Evolutionary conservation across 2,329 filamentous ascomycete genomes (phyloP).

Genomic region (Paecilomyces niveus): DNA sequence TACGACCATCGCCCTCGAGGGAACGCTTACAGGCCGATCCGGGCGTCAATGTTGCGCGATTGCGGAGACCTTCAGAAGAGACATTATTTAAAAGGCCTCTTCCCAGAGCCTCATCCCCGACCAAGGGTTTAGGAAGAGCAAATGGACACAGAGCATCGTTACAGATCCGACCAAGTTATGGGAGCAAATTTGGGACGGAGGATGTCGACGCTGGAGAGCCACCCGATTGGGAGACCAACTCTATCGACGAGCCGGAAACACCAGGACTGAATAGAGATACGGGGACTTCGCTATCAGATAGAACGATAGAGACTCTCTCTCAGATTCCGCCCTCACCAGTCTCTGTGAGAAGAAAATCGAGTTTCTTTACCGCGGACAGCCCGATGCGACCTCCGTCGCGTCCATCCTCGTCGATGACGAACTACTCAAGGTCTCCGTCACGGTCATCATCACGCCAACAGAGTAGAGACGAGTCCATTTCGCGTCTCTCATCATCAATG

Average conservation of each 20-base stretch:
- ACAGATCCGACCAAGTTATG: conserved; percentile 13
- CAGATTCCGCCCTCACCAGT: conserved; percentile 72
- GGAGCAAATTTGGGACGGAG: conserved; percentile 9
- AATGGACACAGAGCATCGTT: conserved; percentile 15
- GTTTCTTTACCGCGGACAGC: conserved; percentile 63
- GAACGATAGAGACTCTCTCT: conserved; percentile 78
- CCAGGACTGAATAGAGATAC: conserved; percentile 15
- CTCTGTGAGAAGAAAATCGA: conserved; percentile 58
- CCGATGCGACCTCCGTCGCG: conserved; percentile 56
- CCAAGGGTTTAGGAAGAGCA: conserved; percentile 12
- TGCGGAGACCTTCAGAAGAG: conserved; percentile 34
- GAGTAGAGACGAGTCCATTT: conserved; percentile 46
- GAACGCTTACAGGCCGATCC: conserved; percentile 39
- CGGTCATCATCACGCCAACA: conserved; percentile 41
- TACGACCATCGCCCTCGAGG: conserved; percentile 42
- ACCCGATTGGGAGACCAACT: conserved; percentile 10
- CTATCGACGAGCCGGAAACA: conserved; percentile 12
- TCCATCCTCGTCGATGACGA: conserved; percentile 54
- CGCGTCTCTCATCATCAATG: conserved; percentile 22
- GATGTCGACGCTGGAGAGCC: conserved; percentile 5
- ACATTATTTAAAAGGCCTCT: conserved; percentile 28
- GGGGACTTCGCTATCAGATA: conserved; percentile 57
- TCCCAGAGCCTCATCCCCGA: conserved; percentile 17
- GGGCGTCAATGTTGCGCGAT: conserved; percentile 28
- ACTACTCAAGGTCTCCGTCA: conserved; percentile 32